phyloP scores from a whole-genome alignment of 78 protist species.

The Chrysochromulina tobinii region DNA sequence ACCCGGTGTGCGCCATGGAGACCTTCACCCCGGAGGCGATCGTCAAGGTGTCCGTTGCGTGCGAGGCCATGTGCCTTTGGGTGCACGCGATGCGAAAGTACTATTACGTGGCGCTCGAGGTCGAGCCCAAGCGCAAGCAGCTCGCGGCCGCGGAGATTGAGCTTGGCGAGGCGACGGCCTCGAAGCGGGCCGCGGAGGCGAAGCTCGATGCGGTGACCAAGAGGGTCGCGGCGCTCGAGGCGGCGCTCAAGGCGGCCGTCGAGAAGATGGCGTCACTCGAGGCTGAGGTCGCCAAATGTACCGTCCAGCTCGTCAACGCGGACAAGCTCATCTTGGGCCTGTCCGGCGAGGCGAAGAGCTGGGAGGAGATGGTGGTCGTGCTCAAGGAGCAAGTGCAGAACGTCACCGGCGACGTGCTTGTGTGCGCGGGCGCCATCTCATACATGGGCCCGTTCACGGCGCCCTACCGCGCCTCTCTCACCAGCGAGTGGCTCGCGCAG shows the following conservation, averaged over 20 bases:
- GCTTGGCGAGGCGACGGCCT: background rate
- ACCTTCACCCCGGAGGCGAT: conserved; percentile 70
- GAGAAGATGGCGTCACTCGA: conserved; percentile 56
- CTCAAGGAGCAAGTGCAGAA: background rate
- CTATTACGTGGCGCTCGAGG: conserved; percentile 62
- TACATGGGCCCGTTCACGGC: conserved; percentile 44
- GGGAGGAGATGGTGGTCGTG: conserved; percentile 8
- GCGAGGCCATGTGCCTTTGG: conserved; percentile 84
- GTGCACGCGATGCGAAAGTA: conserved; percentile 75
- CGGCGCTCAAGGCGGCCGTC: conserved; percentile 49
- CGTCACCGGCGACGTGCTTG: conserved; percentile 40
- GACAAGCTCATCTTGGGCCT: conserved; percentile 49
- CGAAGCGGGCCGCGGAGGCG: background rate
- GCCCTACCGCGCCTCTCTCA: conserved; percentile 18
- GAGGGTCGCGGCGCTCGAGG: conserved; percentile 59
- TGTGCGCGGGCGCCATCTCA: conserved; percentile 30
- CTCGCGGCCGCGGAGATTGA: background rate
- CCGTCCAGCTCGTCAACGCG: conserved; percentile 65
- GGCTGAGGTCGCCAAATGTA: background rate
- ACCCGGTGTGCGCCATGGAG: conserved; percentile 49
- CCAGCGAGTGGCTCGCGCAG: conserved; percentile 47
- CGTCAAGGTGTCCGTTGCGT: conserved; percentile 69
- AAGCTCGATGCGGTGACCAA: conserved; percentile 49
- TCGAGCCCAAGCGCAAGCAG: conserved; percentile 70
- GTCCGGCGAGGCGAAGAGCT: conserved; percentile 50